phyloP scores from a whole-genome alignment of 2,329 filamentous ascomycete genomes.

The Hymenoscyphus fructigenus region DNA sequence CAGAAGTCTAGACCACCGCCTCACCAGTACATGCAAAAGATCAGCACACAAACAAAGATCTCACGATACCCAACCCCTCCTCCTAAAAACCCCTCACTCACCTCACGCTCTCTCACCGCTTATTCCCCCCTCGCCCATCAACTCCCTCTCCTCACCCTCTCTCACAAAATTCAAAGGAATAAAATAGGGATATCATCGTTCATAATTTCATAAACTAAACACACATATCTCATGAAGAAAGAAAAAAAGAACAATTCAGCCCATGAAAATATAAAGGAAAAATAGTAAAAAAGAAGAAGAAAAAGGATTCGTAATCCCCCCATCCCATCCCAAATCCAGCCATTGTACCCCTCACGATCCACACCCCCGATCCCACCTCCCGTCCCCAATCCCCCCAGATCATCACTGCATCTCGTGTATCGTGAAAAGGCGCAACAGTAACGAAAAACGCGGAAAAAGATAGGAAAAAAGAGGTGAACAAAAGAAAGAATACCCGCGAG shows the following conservation, averaged over 20 bases:
- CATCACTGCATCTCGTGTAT: neutral
- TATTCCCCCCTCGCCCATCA: neutral
- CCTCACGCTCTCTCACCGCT: neutral
- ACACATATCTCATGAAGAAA: neutral
- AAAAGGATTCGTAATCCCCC: neutral
- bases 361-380: too few relatives aligned
- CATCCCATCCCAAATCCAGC: neutral
- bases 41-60: neutral
- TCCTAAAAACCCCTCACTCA: neutral
- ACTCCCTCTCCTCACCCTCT: neutral
- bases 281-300: neutral
- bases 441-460: too few relatives aligned
- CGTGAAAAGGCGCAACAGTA: too few relatives aligned
- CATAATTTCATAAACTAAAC: conserved; percentile 13
- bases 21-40: neutral
- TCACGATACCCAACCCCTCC: neutral
- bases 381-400: neutral
- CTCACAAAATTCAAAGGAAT: neutral
- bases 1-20: neutral
- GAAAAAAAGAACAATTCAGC: too few relatives aligned
- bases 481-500: neutral
- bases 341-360: neutral
- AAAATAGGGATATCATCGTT: neutral
- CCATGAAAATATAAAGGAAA: too few relatives aligned
- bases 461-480: neutral